Base-by-base conservation (phyloP, 2,329 filamentous ascomycete species). In the Furcasterigmium furcatum region DNA sequence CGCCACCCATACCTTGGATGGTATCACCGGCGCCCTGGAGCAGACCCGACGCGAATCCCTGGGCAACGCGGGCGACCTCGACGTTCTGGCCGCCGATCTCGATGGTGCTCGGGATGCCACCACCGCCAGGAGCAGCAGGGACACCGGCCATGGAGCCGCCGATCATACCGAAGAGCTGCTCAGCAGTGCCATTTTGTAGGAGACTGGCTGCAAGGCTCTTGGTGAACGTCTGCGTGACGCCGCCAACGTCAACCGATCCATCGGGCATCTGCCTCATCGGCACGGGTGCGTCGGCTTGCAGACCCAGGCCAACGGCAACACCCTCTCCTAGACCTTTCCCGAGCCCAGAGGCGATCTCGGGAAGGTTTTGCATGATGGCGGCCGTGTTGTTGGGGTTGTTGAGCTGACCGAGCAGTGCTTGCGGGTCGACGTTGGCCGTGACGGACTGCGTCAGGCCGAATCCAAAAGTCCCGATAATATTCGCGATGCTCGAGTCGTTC, bases 31-130 rank as follows among this genome's bases (percentile, higher is more conserved):
- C 61, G n/a, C 65, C 65, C 21, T 61, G 57, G 1, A 69, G 29
- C 3, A 69, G 50, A 0, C 65, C 66, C 24, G 64, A 53, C 1
- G 61, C 63, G 18, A 66, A 57, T 9, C 65, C 65, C 44, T 62
- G 60, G 5, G 62, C 64, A 1, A 62, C 55, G n/a, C 52, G 55
- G 13, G 55, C 49, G 3, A 65, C 21, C 41, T 63, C 45, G 13
- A 56, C 32, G n/a, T 25, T 25, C 34, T 50, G 46, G 14, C 41
- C 24, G 45, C 43, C 48, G 40, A 51, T 40, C 16, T 47, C 21
- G 35, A 51, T 45, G n/a, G 55, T 52, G 16, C 47, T 42, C 2
- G 53, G 47, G n/a, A 55, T 45, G n/a, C 49, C 47, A 14, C 46
- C 39, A 7, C 22, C 38, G 36, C 27, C 38, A n/a, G 29, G 20